phyloP scores from a whole-genome alignment of 768 basidiomycete species.

The Hygrophorus pudorinus region DNA sequence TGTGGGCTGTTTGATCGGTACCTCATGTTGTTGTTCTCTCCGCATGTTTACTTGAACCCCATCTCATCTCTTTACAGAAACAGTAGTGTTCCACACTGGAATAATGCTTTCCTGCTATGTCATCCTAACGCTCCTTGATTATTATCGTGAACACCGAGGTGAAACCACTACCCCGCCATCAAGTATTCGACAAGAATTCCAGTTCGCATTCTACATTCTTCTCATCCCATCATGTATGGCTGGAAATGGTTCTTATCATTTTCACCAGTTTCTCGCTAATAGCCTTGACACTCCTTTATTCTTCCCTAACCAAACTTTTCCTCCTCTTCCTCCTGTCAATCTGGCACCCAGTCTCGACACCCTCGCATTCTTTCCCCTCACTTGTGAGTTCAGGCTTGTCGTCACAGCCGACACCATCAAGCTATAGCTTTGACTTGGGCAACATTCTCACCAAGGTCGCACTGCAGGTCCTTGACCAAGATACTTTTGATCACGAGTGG shows the following conservation, averaged over 20 bases:
- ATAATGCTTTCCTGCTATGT: constrained; percentile 48
- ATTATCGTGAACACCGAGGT: constrained; percentile 21
- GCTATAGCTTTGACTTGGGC: not conserved
- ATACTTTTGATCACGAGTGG: constrained; percentile 74
- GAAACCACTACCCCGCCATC: constrained; percentile 19
- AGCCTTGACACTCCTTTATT: constrained; percentile 69
- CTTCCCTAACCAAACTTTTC: constrained; percentile 76
- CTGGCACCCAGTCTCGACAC: constrained; percentile 45
- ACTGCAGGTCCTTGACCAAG: constrained; percentile 57
- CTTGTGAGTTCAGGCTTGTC: constrained; percentile 14
- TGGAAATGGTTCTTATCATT: not conserved
- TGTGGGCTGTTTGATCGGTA: constrained; percentile 56
- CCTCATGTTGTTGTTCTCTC: constrained; percentile 5
- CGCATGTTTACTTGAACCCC: not conserved
- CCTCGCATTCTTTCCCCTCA: constrained; percentile 12
- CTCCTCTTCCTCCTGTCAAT: constrained; percentile 74
- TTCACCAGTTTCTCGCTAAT: constrained; percentile 54
- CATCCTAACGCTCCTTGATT: constrained; percentile 34
- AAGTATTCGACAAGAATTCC: constrained; percentile 54
- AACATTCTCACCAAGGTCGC: constrained; percentile 27
- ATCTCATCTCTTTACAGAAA: constrained; percentile 38
- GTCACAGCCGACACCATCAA: not conserved
- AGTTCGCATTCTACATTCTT: constrained; percentile 26
- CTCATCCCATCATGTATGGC: not conserved
- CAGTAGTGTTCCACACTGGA: constrained; percentile 62